Percentiles rank a stretch among this genome's conserved stretches.
Evolutionary conservation across 2,329 filamentous ascomycete species (phyloP).

Genomic region (Aspergillus awamori): DNA sequence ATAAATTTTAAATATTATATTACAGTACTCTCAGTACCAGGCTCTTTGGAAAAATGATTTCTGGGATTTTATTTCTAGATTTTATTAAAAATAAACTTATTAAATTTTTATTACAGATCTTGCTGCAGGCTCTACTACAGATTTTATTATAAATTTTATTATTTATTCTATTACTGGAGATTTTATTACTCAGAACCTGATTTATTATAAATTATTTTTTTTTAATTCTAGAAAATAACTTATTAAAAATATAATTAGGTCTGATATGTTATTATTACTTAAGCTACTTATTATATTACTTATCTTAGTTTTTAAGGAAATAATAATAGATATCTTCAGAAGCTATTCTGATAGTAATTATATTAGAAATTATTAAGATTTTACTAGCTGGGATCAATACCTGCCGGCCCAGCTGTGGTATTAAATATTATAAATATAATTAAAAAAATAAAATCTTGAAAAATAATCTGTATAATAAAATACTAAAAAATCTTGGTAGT

Average conservation of each 20-base stretch:
- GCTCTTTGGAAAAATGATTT: not conserved
- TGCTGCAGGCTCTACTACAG: no score
- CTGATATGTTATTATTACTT: not conserved
- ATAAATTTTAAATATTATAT: not conserved
- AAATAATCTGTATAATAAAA: not conserved
- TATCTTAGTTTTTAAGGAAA: not conserved
- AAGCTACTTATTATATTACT: not conserved
- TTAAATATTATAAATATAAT: not conserved
- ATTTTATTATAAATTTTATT: no score
- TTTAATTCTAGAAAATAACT: not conserved
- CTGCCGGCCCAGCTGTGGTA: not conserved
- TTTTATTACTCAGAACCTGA: not conserved
- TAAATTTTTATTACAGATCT: not conserved
- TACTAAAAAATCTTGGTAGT: not conserved
- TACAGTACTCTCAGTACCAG: not conserved
- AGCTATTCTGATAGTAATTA: not conserved
- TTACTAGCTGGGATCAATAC: not conserved
- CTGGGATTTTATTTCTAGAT: no score
- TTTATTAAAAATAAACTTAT: no score
- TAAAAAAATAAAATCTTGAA: not conserved
- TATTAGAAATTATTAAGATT: not conserved
- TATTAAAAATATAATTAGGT: not conserved
- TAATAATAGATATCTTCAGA: not conserved
- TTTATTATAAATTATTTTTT: not conserved
- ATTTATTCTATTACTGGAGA: not conserved